These are phyloP conservation scores for Candolleomyces eurysporus DNA, from an alignment of 768 basidiomycete genomes.

Conservation along the genomic window DNA sequence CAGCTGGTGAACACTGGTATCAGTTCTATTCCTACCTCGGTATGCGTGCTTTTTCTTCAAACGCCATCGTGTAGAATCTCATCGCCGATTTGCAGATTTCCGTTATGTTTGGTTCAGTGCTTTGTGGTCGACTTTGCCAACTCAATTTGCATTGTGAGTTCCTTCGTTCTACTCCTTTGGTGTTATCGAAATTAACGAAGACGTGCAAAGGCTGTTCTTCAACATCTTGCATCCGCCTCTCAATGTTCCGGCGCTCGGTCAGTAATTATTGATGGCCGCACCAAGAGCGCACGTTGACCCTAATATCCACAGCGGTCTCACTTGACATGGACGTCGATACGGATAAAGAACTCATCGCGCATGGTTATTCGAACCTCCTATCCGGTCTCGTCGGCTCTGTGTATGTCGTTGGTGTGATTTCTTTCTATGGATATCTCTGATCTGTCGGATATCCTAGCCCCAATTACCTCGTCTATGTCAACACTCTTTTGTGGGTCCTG, in stretches of 20 bases:
- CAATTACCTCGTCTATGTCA: slow-evolving; percentile 86
- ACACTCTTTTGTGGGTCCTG: slow-evolving; percentile 64
- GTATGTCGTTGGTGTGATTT: slow-evolving; percentile 36
- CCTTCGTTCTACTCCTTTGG: slow-evolving; percentile 1
- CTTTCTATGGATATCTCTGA: not conserved
- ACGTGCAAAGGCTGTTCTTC: slow-evolving; percentile 62
- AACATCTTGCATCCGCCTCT: slow-evolving; percentile 82
- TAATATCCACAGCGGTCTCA: slow-evolving; percentile 63
- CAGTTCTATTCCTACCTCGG: slow-evolving; percentile 81
- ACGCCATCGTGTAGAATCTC: not conserved
- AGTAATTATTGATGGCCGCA: slow-evolving; percentile 13
- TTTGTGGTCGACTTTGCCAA: slow-evolving; percentile 84
- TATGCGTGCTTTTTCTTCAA: slow-evolving; percentile 30
- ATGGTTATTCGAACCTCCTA: slow-evolving; percentile 88
- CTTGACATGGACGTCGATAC: slow-evolving; percentile 87
- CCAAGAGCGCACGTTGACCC: not conserved
- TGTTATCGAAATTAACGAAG: not conserved
- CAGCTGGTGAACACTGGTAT: slow-evolving; percentile 61
- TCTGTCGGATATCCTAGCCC: slow-evolving; percentile 43
- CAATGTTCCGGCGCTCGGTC: slow-evolving; percentile 87
- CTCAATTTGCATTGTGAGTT: slow-evolving; percentile 85
- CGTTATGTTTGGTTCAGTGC: slow-evolving; percentile 56
- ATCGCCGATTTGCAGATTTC: slow-evolving; percentile 46
- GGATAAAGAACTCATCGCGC: slow-evolving; percentile 87
- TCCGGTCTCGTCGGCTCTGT: slow-evolving; percentile 82